Conservation (phyloP, 192 early-diverging fungal species). For the Diversispora epigaea region DNA sequence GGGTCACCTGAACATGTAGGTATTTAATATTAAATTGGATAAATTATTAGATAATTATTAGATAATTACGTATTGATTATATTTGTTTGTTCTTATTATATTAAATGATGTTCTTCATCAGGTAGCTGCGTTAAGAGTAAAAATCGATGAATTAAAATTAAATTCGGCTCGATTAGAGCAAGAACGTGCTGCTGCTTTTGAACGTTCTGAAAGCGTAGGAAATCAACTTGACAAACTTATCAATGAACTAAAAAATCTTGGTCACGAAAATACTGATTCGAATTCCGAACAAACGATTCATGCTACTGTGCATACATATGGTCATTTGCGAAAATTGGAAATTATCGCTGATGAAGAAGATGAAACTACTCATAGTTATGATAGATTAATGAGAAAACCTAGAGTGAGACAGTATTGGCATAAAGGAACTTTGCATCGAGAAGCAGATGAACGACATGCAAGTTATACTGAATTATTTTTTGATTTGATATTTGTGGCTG, state of each 20-base stretch:
- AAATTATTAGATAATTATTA: not conserved
- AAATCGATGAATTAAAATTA: constrained; percentile 26
- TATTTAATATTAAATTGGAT: not conserved
- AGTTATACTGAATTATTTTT: constrained; percentile 36
- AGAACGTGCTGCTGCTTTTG: constrained; percentile 11
- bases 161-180: not conserved
- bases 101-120: not conserved
- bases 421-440: constrained; percentile 26
- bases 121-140: constrained; percentile 22
- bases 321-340: constrained; percentile 23
- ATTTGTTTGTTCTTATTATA: not conserved
- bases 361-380: not conserved
- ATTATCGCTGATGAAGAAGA: constrained; percentile 33
- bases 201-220: constrained; percentile 17
- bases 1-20: constrained; percentile 33
- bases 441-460: constrained; percentile 24
- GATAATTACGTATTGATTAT: not conserved
- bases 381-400: constrained; percentile 29
- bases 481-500: constrained; percentile 35
- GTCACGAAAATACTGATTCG: not conserved
- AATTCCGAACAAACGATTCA: constrained; percentile 31
- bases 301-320: constrained; percentile 36
- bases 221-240: constrained; percentile 27
- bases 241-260: constrained; percentile 19
- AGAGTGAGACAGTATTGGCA: constrained; percentile 34